Base-by-base conservation (phyloP, 345 rosid genomes). In the Raphanus sativus region DNA sequence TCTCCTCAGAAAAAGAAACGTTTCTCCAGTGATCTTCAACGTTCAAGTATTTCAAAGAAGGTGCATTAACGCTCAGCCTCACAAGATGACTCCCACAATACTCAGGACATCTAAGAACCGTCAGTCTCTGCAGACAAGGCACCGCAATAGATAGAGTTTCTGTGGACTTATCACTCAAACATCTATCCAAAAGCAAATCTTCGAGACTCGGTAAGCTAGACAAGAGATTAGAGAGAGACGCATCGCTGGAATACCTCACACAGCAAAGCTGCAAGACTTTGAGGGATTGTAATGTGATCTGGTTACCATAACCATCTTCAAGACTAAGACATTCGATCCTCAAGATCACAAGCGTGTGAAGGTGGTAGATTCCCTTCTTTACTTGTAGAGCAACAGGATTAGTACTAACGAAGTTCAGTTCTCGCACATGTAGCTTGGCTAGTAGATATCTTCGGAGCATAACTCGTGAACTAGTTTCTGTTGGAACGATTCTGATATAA, bases 21-120 rank as follows among this genome's bases (percentile, higher is more conserved):
- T 38, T 24, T 24, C 65, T 58, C 65, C 56, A 58, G 10, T 56
- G 40, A 56, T 69, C 74, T 69, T 32, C 64, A 69, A 69, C 32
- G 9, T 55, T 33, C 74, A 69, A 33, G 50, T 55, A 69, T 25
- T 69, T 21, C 74, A 69, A 55, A 55, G 52, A 69, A 69, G 50
- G 74, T 55, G 74, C 21, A 32, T 33, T 11, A 5, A 69, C 55
- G 4, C 4, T 34, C 64, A 69, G 33, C 33, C 13, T 21, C 48
- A 55, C 33, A 5, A 4, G 0, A 15, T 15, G n/a, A 6, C 5
- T 15, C 9, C 8, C 28, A 67, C 71, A 28, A 50, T 8, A 29
- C 15, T 68, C 26, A 1, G 71, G 61, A 50, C 71, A 68, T 68
- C 15, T n/a, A 50, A 48, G 4, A 50, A 68, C 28, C 1, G 60